phyloP scores from a whole-genome alignment of 2,329 filamentous ascomycete genomes.

The Pleurostoma richardsiae region DNA sequence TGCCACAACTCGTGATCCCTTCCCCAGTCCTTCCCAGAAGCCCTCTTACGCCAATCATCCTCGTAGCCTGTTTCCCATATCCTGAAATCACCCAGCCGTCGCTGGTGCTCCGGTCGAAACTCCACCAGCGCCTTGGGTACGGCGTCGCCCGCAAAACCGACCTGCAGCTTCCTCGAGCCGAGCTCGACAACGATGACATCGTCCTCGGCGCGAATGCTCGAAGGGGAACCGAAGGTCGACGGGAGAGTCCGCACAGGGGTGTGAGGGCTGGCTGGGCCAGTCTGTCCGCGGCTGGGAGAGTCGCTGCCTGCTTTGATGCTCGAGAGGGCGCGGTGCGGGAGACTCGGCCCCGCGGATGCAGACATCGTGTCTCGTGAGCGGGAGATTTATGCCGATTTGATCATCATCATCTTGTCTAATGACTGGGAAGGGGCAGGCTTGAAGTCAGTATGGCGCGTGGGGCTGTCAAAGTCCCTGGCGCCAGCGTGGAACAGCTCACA shows the following conservation, averaged over 20 bases:
- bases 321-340: constrained; percentile 54
- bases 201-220: constrained; percentile 68
- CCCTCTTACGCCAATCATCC: constrained; percentile 39
- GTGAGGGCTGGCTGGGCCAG: constrained; percentile 36
- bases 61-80: constrained; percentile 56
- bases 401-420: no score
- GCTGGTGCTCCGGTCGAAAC: constrained; percentile 71
- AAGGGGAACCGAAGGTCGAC: constrained; percentile 53
- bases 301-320: constrained; percentile 45
- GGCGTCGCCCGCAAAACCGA: constrained; percentile 83
- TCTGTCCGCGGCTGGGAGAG: constrained; percentile 12
- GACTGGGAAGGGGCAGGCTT: no score
- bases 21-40: constrained; percentile 52
- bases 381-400: no score
- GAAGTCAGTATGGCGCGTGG: no score
- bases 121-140: constrained; percentile 65
- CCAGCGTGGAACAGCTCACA: background rate
- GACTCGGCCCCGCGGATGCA: constrained; percentile 26
- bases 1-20: constrained; percentile 71
- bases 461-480: no score
- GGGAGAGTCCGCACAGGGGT: constrained; percentile 55
- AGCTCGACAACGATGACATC: constrained; percentile 81
- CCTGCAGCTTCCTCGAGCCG: constrained; percentile 71
- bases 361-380: background rate
- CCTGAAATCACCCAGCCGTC: constrained; percentile 77